These are phyloP conservation scores for Wilcoxina mikolae DNA, from an alignment of 495 filamentous ascomycete species.

Conservation along the genomic window DNA sequence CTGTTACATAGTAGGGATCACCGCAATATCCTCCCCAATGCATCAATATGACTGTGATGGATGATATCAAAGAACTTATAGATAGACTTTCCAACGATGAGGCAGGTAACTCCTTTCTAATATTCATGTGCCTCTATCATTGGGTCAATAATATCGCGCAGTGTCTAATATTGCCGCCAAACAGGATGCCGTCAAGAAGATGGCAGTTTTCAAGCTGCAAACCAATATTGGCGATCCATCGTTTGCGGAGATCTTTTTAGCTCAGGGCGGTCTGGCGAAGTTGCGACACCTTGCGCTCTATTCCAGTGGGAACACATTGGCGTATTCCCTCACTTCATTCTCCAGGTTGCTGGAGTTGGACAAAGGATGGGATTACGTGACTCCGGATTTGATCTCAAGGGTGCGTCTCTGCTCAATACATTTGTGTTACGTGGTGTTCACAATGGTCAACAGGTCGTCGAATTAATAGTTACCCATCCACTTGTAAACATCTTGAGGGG, in stretches of 20 bases:
- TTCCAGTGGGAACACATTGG: slow-evolving; percentile 81
- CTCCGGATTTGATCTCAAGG: slow-evolving; percentile 51
- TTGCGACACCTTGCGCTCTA: slow-evolving; percentile 68
- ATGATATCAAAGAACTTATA: slow-evolving; percentile 51
- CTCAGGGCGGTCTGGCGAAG: slow-evolving; percentile 66
- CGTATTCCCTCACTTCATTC: slow-evolving; percentile 82
- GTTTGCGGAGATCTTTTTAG: slow-evolving; percentile 92
- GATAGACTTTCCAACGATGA: slow-evolving; percentile 55
- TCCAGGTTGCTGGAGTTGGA: slow-evolving; percentile 80
- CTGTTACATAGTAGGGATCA: no score
- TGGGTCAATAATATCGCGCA: neutral
- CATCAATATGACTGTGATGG: no score
- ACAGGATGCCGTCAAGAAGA: slow-evolving; percentile 83
- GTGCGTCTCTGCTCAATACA: slow-evolving; percentile 32
- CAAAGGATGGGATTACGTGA: slow-evolving; percentile 83
- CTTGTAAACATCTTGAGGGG: slow-evolving; percentile 94
- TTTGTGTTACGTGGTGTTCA: neutral
- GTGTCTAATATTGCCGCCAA: neutral
- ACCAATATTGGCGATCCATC: slow-evolving; percentile 85
- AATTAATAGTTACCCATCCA: slow-evolving; percentile 87
- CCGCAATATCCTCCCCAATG: no score
- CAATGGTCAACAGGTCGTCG: slow-evolving; percentile 56
- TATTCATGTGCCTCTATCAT: neutral
- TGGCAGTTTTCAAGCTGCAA: slow-evolving; percentile 97
- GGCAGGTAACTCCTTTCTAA: slow-evolving; percentile 11